phyloP scores from a whole-genome alignment of 2,329 filamentous ascomycete genomes.

The Canariomyces notabilis region DNA sequence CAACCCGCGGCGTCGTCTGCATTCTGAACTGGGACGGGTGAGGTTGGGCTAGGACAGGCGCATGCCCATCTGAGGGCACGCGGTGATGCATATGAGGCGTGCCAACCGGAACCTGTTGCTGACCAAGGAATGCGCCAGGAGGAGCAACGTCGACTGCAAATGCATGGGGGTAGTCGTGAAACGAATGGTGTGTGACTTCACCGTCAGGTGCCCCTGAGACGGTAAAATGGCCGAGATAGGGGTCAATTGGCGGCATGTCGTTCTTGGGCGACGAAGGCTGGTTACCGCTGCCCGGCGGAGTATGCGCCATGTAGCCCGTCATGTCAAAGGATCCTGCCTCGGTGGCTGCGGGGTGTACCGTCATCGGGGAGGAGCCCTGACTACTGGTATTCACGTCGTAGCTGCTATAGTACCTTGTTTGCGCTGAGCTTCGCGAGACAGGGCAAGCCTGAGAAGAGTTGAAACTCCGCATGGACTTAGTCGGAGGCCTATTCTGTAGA shows the following conservation, averaged over 20 bases:
- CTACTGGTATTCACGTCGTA: slow-evolving; percentile 41
- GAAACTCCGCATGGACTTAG: slow-evolving; percentile 39
- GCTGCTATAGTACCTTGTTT: slow-evolving; percentile 40
- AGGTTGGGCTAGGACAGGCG: slow-evolving; percentile 22
- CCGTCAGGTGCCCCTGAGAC: slow-evolving; percentile 31
- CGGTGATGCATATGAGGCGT: slow-evolving; percentile 22
- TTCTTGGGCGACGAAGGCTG: slow-evolving; percentile 29
- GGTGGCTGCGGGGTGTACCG: slow-evolving; percentile 33
- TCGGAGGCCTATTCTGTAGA: slow-evolving; percentile 36
- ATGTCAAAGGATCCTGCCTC: slow-evolving; percentile 36
- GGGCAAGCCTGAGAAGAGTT: slow-evolving; percentile 33
- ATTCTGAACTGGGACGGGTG: slow-evolving; percentile 22
- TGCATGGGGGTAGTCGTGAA: slow-evolving; percentile 21
- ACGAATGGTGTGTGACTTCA: slow-evolving; percentile 29
- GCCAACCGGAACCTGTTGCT: slow-evolving; percentile 13
- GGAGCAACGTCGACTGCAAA: slow-evolving; percentile 18
- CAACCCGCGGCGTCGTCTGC: slow-evolving; percentile 13
- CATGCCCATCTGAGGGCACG: slow-evolving; percentile 19
- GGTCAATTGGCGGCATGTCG: slow-evolving; percentile 32
- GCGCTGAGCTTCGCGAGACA: slow-evolving; percentile 42
- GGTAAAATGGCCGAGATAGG: slow-evolving; percentile 34
- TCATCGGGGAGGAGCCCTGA: slow-evolving; percentile 43
- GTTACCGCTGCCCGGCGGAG: slow-evolving; percentile 23
- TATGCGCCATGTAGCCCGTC: slow-evolving; percentile 33
- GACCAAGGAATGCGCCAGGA: slow-evolving; percentile 7